These are phyloP conservation scores for Solidago caesia DNA, from an alignment of 129 eudicot genomes.

Conservation along the genomic window DNA sequence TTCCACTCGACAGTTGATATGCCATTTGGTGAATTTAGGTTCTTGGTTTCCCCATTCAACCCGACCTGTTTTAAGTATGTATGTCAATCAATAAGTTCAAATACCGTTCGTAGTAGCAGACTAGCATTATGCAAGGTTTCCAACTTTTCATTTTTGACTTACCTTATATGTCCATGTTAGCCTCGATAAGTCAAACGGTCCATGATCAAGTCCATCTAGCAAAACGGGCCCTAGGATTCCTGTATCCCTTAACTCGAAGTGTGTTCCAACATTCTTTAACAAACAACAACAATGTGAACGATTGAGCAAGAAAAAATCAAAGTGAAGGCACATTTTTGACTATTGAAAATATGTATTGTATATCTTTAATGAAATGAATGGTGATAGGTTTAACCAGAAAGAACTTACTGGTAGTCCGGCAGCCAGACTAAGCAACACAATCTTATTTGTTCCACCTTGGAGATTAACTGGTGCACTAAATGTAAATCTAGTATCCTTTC, in stretches of 20 bases:
- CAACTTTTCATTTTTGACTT: neutral
- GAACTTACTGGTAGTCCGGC: conserved; percentile 80
- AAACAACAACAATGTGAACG: conserved; percentile 4
- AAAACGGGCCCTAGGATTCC: conserved; percentile 74
- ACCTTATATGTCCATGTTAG: conserved; percentile 87
- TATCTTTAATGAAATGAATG: neutral
- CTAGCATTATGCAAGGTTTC: neutral
- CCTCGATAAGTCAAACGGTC: conserved; percentile 56
- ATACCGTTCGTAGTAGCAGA: neutral
- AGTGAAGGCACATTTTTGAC: conserved; percentile 7
- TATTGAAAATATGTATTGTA: neutral
- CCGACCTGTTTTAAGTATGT: conserved; percentile 53
- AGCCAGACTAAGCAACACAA: conserved; percentile 75
- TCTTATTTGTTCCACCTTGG: conserved; percentile 58
- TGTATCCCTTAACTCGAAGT: conserved; percentile 68
- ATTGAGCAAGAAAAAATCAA: conserved; percentile 4
- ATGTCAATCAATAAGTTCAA: neutral
- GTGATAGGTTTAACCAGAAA: conserved; percentile 1
- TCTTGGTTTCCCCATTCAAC: conserved; percentile 69
- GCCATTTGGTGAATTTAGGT: conserved; percentile 52
- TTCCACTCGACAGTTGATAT: conserved; percentile 67
- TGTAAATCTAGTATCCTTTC: conserved; percentile 45
- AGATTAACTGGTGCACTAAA: conserved; percentile 53
- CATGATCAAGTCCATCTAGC: conserved; percentile 65
- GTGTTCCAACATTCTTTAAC: conserved; percentile 73